phyloP scores from a whole-genome alignment of 306 rosid genomes.

The Luffa aegyptiaca region DNA sequence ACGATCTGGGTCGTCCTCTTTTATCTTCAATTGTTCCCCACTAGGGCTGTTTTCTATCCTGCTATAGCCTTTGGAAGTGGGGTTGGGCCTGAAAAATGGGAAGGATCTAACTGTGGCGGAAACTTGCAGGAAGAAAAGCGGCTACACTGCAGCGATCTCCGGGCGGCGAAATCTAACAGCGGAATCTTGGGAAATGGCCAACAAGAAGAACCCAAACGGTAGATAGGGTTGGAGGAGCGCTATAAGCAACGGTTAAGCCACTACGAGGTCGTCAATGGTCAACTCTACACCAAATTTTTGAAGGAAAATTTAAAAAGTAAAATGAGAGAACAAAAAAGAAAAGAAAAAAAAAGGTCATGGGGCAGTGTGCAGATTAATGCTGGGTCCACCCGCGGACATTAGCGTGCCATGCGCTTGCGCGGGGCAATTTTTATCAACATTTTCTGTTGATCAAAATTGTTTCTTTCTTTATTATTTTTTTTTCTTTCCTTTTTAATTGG shows the following conservation, averaged over 20 bases:
- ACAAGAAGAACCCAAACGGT: not conserved
- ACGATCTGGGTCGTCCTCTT: not conserved
- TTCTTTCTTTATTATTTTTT: too few species aligned
- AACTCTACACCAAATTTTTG: not conserved
- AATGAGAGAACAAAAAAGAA: not conserved
- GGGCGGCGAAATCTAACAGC: not conserved
- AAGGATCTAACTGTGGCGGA: not conserved
- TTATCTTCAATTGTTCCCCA: not conserved
- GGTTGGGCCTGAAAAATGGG: not conserved
- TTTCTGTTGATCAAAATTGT: too few species aligned
- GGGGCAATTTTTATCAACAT: not conserved
- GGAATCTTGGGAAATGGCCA: not conserved
- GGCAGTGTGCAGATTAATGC: conserved; percentile 10
- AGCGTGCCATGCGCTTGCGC: not conserved
- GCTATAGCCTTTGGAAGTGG: not conserved
- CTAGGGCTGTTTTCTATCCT: not conserved
- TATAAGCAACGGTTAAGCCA: conserved; percentile 23
- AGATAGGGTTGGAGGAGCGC: conserved; percentile 1
- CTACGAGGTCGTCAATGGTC: not conserved
- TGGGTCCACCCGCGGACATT: not conserved
- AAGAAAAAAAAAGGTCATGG: not conserved
- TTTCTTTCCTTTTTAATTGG: not conserved
- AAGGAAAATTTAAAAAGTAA: not conserved
- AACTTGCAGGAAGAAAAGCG: conserved; percentile 6
- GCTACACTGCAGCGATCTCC: not conserved